Conservation (phyloP, 768 basidiomycete genomes). For the Pholiota conissans region DNA sequence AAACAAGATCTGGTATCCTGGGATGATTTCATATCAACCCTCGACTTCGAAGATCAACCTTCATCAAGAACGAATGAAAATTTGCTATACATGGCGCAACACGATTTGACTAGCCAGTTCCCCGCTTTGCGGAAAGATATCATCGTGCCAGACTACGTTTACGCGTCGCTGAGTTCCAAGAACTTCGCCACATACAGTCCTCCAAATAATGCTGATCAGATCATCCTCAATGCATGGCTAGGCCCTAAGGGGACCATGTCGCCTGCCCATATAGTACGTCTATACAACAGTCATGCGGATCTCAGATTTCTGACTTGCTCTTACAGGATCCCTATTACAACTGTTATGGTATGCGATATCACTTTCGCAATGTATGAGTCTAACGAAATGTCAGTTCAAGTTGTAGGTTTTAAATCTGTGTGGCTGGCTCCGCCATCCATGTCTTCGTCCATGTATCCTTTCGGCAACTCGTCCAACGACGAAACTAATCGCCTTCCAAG, state of each 20-base stretch:
- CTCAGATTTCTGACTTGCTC: slow-evolving; percentile 6
- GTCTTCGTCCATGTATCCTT: slow-evolving; percentile 61
- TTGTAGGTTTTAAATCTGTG: slow-evolving; percentile 85
- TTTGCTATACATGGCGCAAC: slow-evolving; percentile 85
- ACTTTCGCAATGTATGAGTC: slow-evolving; percentile 1
- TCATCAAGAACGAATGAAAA: slow-evolving; percentile 19
- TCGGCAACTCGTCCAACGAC: slow-evolving; percentile 22
- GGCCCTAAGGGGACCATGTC: slow-evolving; percentile 79
- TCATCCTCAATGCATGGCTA: slow-evolving; percentile 79
- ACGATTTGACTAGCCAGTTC: slow-evolving; percentile 84
- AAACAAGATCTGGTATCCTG: slow-evolving; percentile 76
- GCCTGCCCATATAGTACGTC: slow-evolving; percentile 81
- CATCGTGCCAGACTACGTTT: slow-evolving; percentile 86
- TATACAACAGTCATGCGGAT: not conserved
- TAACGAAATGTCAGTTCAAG: slow-evolving; percentile 47
- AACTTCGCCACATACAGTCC: slow-evolving; percentile 56
- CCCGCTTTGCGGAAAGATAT: slow-evolving; percentile 77
- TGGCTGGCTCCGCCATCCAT: slow-evolving; percentile 83
- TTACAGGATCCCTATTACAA: slow-evolving; percentile 91
- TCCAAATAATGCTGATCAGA: slow-evolving; percentile 63
- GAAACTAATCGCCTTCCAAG: slow-evolving; percentile 34
- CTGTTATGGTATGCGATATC: slow-evolving; percentile 63
- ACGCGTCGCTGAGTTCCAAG: slow-evolving; percentile 52
- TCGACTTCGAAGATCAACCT: slow-evolving; percentile 34
- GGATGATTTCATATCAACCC: slow-evolving; percentile 66